Conservation (phyloP, 2,329 filamentous ascomycete genomes). For the Didymosphaeria variabile region DNA sequence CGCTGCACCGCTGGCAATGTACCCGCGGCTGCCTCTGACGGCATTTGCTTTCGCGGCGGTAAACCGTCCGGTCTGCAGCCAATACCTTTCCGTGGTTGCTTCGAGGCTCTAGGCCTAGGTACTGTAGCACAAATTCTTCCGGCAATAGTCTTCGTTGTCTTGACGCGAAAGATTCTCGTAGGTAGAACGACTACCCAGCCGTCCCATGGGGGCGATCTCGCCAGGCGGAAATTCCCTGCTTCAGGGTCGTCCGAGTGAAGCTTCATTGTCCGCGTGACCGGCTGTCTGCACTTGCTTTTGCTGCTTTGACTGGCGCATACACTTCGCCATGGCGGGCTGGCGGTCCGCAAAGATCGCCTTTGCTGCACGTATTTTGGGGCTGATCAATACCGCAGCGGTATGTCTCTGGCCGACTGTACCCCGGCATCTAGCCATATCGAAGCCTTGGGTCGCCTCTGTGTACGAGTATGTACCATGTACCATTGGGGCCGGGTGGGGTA, state of each 20-base stretch:
- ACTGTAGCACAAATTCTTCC: constrained; percentile 25
- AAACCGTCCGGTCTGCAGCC: constrained; percentile 15
- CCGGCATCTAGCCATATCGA: constrained; percentile 19
- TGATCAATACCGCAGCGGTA: neutral
- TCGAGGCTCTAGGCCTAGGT: constrained; percentile 20
- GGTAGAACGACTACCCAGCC: constrained; percentile 22
- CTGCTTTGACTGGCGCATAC: neutral
- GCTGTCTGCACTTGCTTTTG: constrained; percentile 18
- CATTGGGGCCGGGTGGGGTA: constrained; percentile 18
- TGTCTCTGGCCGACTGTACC: neutral
- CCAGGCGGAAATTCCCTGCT: constrained; percentile 24
- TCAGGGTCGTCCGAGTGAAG: constrained; percentile 13
- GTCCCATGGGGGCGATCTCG: constrained; percentile 14
- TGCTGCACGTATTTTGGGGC: neutral
- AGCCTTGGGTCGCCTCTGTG: constrained; percentile 18
- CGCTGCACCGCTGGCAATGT: constrained; percentile 14
- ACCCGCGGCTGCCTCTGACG: constrained; percentile 21
- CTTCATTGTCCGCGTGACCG: constrained; percentile 24
- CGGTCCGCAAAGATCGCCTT: constrained; percentile 24
- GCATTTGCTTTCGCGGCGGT: constrained; percentile 19
- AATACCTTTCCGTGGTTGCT: constrained; percentile 19
- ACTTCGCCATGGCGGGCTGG: constrained; percentile 13
- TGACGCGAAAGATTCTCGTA: constrained; percentile 32
- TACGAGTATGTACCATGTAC: constrained; percentile 25
- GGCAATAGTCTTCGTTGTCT: constrained; percentile 13